Conservation (phyloP, 441 rosid species). For the Euphorbia schlechtendalii region DNA sequence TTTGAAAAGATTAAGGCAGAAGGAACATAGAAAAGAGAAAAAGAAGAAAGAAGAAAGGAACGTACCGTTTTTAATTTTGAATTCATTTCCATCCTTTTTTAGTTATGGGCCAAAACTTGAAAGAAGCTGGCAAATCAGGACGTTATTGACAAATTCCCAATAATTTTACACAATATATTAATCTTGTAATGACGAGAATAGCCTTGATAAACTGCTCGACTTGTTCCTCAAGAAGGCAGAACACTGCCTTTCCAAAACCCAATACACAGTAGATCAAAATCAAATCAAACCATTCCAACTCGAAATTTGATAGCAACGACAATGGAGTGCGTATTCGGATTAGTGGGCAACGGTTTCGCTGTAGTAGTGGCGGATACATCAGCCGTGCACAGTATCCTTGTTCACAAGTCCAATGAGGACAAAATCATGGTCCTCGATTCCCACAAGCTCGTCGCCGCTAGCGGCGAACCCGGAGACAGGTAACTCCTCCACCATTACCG, state of each 20-base stretch:
- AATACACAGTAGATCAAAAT: background rate
- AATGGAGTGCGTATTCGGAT: conserved; percentile 94
- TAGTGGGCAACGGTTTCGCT: conserved; percentile 80
- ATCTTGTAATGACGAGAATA: conserved; percentile 5
- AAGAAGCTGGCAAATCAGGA: too few relatives aligned
- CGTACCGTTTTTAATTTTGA: too few relatives aligned
- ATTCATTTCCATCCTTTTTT: too few relatives aligned
- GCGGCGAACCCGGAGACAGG: conserved; percentile 99
- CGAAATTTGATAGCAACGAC: conserved; percentile 12
- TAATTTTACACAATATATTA: background rate
- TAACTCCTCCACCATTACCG: conserved; percentile 7
- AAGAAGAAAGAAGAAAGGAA: too few relatives aligned
- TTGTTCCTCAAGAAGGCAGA: conserved; percentile 19
- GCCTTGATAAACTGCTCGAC: conserved; percentile 14
- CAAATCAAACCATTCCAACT: background rate
- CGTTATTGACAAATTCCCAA: background rate
- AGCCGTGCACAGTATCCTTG: conserved; percentile 92
- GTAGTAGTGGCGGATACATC: conserved; percentile 80
- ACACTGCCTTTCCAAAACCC: background rate
- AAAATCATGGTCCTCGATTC: conserved; percentile 94
- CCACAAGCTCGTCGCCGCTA: conserved; percentile 93
- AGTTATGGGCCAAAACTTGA: too few relatives aligned
- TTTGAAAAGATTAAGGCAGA: too few relatives aligned
- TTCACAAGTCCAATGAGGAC: conserved; percentile 92
- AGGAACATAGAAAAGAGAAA: too few relatives aligned